Evolutionary conservation across 1,284 basidiomycete species (phyloP), one percentile per base, ranked within the genome.

Genomic region (Termitomyces sp.): DNA sequence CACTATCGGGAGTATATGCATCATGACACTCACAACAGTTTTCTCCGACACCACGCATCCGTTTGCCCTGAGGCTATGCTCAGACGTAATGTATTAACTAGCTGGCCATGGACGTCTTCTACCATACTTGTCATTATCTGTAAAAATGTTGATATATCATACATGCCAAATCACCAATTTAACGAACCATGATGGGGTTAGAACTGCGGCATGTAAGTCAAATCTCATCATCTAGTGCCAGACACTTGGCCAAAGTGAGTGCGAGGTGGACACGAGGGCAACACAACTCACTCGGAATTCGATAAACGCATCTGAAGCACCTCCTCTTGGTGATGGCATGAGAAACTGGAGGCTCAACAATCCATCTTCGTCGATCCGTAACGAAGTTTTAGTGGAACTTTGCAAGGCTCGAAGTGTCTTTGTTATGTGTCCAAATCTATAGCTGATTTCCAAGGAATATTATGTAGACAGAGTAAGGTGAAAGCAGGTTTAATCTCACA

Each of bases 271-370:
- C n/a, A 16, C n/a, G 13, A 24, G 16, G 13, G 39, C 9, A 24
- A 38, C 47, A 73, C 81, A 61, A 75, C 86, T 64, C 63, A 93
- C 91, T 69, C 86, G 80, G 66, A 91, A 93, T 60, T 93, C 91
- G 40, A 93, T 82, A 60, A 93, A 92, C 0, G 83, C 87, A 54
- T 83, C 75, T 7, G 75, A 68, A 16, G 69, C 64, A 60, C 63
- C 77, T 58, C 48, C 76, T 53, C 71, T 75, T 0, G 80, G 77
- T 3, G 81, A 73, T 0, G 90, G 87, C 77, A 95, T 91, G 62
- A 95, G 76, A 66, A 95, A 89, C 63, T 97, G 93, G 51, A 96
- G 70, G 62, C 86, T 88, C 16, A 96, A 72, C 46, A 94, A 70
- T 0, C 93, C 93, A 48, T 83, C 80, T 16, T 79, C 74, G 59